phyloP scores from a whole-genome alignment of 73 alveolate genomes.

The Effrenium voratum region DNA sequence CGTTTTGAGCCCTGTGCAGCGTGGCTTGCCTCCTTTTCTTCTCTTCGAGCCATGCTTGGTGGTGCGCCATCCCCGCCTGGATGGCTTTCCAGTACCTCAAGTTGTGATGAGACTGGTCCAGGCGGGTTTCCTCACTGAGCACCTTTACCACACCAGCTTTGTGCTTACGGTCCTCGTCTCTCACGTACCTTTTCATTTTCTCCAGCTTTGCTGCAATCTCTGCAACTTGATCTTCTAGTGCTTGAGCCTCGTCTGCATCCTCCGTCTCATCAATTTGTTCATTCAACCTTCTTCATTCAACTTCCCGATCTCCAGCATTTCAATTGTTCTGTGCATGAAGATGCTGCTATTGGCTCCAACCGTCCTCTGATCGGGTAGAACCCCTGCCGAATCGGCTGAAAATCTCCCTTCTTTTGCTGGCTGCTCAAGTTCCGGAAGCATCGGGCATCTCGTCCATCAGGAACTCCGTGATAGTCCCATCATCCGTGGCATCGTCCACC shows the following conservation, averaged over 20 bases:
- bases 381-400: neutral
- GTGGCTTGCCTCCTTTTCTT: neutral
- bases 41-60: neutral
- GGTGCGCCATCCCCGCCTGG: neutral
- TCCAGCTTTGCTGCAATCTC: neutral
- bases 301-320: neutral
- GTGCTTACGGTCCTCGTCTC: neutral
- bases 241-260: neutral
- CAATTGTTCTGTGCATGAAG: neutral
- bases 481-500: neutral
- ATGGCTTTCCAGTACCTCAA: neutral
- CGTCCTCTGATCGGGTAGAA: neutral
- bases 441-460: neutral
- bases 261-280: neutral
- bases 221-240: neutral
- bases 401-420: neutral
- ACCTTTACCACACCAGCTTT: too few relatives aligned
- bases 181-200: neutral
- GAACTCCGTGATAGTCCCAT: neutral
- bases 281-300: neutral
- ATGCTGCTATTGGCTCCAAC: neutral
- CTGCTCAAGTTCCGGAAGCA: neutral
- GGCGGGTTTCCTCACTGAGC: neutral
- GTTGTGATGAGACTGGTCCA: neutral
- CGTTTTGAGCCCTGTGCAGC: neutral